A percentile compares a stretch with the other conserved stretches of the same genome.
Conservation (phyloP, 495 filamentous ascomycete genomes). For the Talaromyces stipitatus region DNA sequence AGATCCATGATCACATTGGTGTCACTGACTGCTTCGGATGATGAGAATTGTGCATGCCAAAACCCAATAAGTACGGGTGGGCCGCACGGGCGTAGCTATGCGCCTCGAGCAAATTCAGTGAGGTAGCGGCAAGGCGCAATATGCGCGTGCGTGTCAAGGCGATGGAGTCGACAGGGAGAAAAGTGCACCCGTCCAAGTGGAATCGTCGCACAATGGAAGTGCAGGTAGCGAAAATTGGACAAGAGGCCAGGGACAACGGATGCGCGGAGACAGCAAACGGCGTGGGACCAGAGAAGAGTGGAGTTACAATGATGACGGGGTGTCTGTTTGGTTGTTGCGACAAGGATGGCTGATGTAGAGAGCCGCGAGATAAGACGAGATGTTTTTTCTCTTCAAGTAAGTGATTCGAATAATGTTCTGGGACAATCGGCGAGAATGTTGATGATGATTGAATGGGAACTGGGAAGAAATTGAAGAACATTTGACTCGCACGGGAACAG, state of each 20-base stretch:
- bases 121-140: neutral
- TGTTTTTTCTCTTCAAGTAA: no score
- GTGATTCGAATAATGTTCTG: no score
- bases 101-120: neutral
- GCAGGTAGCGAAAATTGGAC: conserved; percentile 22
- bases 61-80: conserved; percentile 1
- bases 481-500: neutral
- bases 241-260: conserved; percentile 18
- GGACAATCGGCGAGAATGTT: neutral
- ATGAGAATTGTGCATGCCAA: conserved; percentile 5
- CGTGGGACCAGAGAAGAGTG: conserved; percentile 17
- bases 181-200: neutral
- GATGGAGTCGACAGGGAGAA: neutral
- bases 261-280: conserved; percentile 12
- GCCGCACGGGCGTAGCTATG: conserved; percentile 6
- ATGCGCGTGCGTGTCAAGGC: neutral
- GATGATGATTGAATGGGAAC: neutral
- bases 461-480: conserved; percentile 1
- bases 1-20: conserved; percentile 49
- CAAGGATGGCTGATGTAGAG: neutral
- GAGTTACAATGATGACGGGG: conserved; percentile 8
- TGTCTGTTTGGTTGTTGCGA: neutral
- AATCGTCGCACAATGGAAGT: conserved; percentile 7
- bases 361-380: neutral
- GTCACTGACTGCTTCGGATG: neutral